Conservation (phyloP, 1,284 basidiomycete species). For the Tilletia horrida region DNA sequence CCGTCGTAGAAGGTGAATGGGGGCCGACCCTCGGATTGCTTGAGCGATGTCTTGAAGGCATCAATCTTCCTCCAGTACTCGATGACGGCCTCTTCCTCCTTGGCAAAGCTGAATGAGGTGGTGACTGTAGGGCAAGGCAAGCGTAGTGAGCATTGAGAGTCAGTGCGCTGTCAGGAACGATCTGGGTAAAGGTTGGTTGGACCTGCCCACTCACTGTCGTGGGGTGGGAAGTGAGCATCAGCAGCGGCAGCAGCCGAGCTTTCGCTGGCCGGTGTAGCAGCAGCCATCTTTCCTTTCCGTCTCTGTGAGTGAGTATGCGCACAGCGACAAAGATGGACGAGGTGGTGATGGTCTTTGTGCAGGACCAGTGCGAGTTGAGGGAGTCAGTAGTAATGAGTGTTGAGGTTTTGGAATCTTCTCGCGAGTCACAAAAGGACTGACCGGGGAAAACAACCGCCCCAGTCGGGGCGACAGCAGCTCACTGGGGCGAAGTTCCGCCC, state of each 20-base stretch:
- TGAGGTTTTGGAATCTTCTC: no score
- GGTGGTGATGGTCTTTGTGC: no score
- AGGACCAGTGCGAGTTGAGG: no score
- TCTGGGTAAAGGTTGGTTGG: no score
- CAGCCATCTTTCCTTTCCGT: background rate
- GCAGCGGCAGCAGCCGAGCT: background rate
- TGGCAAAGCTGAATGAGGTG: constrained; percentile 77
- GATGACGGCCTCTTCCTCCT: constrained; percentile 88
- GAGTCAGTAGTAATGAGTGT: no score
- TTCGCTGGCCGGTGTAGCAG: background rate
- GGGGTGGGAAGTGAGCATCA: background rate
- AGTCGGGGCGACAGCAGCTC: no score
- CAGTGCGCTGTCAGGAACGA: background rate
- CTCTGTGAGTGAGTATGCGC: no score
- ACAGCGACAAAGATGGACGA: no score
- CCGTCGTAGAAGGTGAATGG: constrained; percentile 96
- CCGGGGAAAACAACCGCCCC: no score
- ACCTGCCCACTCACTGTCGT: constrained; percentile 8
- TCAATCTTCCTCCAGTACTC: constrained; percentile 93
- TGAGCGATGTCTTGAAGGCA: constrained; percentile 90
- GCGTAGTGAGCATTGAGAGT: background rate
- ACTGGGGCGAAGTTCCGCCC: no score
- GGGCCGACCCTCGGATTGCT: constrained; percentile 82
- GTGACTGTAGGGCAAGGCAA: constrained; percentile 58
- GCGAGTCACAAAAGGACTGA: no score